Conservation (phyloP, 129 eudicot genomes). For the Kitagawia praeruptora region DNA sequence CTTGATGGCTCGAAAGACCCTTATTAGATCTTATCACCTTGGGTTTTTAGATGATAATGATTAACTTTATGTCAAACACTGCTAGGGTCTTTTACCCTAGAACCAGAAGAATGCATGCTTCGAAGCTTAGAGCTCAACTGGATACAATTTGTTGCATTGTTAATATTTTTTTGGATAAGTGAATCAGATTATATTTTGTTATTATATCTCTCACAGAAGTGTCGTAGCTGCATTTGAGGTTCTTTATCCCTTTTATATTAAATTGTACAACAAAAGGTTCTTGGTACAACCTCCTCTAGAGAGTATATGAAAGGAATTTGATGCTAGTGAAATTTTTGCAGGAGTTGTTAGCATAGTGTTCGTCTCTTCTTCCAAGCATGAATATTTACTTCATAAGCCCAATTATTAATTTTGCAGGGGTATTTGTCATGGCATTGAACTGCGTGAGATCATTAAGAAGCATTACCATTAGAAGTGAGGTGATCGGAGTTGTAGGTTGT, state of each 20-base stretch:
- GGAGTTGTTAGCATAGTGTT: neutral
- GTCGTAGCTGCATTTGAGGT: neutral
- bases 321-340: neutral
- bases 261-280: neutral
- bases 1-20: neutral
- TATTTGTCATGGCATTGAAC: constrained; percentile 33
- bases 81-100: neutral
- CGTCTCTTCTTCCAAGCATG: neutral
- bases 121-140: neutral
- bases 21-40: neutral
- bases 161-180: neutral
- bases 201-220: neutral
- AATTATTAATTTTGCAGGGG: constrained; percentile 25
- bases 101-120: neutral
- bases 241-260: neutral
- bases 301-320: neutral
- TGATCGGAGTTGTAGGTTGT: neutral
- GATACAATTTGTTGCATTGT: neutral
- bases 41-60: neutral
- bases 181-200: neutral
- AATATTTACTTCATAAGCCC: neutral
- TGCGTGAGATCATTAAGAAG: constrained; percentile 35
- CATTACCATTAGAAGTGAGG: constrained; percentile 19
- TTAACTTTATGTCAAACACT: neutral
- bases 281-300: neutral